Conservation (phyloP, 371 early-diverging fungal genomes). For the Apophysomyces ossiformis region DNA sequence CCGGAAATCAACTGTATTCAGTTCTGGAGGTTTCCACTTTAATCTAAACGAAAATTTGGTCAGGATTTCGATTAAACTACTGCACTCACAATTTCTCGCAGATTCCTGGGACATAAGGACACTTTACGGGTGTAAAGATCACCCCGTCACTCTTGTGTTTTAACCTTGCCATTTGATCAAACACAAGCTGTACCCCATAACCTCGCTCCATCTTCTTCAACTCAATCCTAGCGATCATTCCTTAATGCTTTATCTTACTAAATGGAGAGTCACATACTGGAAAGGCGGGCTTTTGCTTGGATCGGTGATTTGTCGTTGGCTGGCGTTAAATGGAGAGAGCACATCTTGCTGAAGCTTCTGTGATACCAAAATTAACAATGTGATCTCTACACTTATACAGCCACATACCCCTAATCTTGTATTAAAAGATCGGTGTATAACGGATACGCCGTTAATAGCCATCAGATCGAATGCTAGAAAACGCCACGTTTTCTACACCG, state of each 20-base stretch:
- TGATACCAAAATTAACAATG: slow-evolving; percentile 13
- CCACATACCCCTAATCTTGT: slow-evolving; percentile 70
- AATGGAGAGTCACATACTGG: slow-evolving; percentile 49
- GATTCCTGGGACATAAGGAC: slow-evolving; percentile 75
- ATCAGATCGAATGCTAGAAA: slow-evolving; percentile 76
- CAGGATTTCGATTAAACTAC: neutral
- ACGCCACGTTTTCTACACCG: slow-evolving; percentile 56
- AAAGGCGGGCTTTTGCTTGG: slow-evolving; percentile 58
- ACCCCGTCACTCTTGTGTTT: slow-evolving; percentile 88
- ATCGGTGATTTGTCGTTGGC: slow-evolving; percentile 44
- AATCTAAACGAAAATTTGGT: slow-evolving; percentile 50
- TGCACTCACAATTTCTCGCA: slow-evolving; percentile 60
- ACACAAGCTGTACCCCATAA: slow-evolving; percentile 60
- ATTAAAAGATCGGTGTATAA: slow-evolving; percentile 65
- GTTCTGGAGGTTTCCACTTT: slow-evolving; percentile 92
- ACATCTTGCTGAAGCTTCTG: slow-evolving; percentile 66
- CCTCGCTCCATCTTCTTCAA: slow-evolving; percentile 67
- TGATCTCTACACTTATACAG: neutral
- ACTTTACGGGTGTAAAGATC: slow-evolving; percentile 84
- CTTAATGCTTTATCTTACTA: neutral
- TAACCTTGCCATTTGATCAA: slow-evolving; percentile 67
- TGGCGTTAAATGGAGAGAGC: slow-evolving; percentile 54
- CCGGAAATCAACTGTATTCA: slow-evolving; percentile 86
- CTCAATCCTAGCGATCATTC: slow-evolving; percentile 40
- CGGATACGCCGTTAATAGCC: slow-evolving; percentile 59